Evolutionary conservation across 2,329 filamentous ascomycete species (phyloP).

Genomic region (Pyrenophora seminiperda): DNA sequence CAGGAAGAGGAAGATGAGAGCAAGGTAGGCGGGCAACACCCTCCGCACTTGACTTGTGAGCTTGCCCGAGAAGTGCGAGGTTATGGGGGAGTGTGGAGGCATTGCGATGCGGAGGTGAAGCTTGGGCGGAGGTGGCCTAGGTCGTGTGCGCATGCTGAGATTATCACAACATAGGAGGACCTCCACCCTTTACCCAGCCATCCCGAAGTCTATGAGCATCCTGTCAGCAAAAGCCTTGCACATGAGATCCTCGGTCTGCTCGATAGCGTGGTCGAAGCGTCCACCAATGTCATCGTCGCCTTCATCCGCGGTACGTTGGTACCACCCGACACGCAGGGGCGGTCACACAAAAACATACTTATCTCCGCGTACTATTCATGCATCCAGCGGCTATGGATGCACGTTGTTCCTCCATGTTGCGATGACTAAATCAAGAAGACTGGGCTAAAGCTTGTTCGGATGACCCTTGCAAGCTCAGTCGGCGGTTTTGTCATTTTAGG

Average conservation of each 20-base stretch:
- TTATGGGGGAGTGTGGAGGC: slow-evolving; percentile 42
- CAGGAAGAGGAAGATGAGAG: slow-evolving; percentile 37
- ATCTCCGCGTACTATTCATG: slow-evolving; percentile 18
- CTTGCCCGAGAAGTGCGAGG: slow-evolving; percentile 40
- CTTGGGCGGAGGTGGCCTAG: slow-evolving; percentile 41
- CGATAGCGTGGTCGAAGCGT: slow-evolving; percentile 1
- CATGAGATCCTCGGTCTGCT: slow-evolving; percentile 13
- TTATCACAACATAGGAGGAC: slow-evolving; percentile 34
- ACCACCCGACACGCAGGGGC: slow-evolving; percentile 2
- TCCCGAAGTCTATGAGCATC: slow-evolving; percentile 15
- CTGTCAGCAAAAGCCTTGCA: slow-evolving; percentile 20
- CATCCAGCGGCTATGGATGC: slow-evolving; percentile 6
- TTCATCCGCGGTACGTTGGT: slow-evolving; percentile 18
- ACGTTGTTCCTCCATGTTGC: slow-evolving; percentile 19
- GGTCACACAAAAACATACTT: background rate
- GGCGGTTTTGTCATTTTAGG: slow-evolving; percentile 19
- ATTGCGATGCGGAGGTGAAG: slow-evolving; percentile 41
- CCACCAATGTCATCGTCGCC: slow-evolving; percentile 9
- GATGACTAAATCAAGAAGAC: slow-evolving; percentile 19
- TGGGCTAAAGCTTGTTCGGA: slow-evolving; percentile 30
- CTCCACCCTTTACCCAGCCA: slow-evolving; percentile 17
- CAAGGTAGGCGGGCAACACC: slow-evolving; percentile 42
- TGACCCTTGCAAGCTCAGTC: slow-evolving; percentile 21
- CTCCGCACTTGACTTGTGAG: slow-evolving; percentile 44
- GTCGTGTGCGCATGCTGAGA: slow-evolving; percentile 43